Base-by-base conservation (phyloP, 352 stramenopile species). In the Phytophthora sansomeana region DNA sequence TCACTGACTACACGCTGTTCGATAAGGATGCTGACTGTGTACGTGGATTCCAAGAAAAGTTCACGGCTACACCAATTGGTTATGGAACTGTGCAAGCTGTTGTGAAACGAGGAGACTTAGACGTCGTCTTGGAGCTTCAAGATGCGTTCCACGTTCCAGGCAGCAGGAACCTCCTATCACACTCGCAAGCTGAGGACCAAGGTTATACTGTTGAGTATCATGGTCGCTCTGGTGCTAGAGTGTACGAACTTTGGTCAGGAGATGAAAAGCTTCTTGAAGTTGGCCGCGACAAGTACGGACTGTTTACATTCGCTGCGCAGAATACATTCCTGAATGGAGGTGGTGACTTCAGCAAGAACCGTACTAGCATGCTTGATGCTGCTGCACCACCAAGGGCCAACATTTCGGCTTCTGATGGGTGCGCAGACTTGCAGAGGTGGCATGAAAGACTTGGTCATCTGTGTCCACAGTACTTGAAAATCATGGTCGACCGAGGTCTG, bases 181-280 rank as follows among this genome's bases (percentile, higher is more conserved):
- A 64, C 28, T 58, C 46, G 8, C 57, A 57, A 6, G 36, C 47
- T 14, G 47, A 65, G 39, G 58, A 36, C 6, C 57, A 65, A 46
- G 57, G 28, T 9, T 65, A 53, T 24, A 13, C n/a, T 10, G 36
- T 65, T 1, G 47, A 65, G 13, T 65, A 58, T n/a, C 36, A 65
- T 28, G 35, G 47, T 21, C 46, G 57, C 2, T n/a, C 4, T 3
- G 35, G 30, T 3, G 24, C 44, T 6, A 63, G 55, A 24, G 24
- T 32, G 10, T 52, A 58, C 28, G 57, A 65, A 24, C 36, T 65
- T 1, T 47, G 47, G 36, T 36, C 30, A 17, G 57, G 17, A 6
- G 26, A 43, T 3, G 8, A 58, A 33, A 38, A 53, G 14, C 1
- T 65, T 6, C 36, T 46, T 10, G 36, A 39, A 5, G 38, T 58